Percentiles rank a stretch among this genome's conserved stretches.
phyloP scores from a whole-genome alignment of 495 filamentous ascomycete species.

The Annulohypoxylon moriforme region DNA sequence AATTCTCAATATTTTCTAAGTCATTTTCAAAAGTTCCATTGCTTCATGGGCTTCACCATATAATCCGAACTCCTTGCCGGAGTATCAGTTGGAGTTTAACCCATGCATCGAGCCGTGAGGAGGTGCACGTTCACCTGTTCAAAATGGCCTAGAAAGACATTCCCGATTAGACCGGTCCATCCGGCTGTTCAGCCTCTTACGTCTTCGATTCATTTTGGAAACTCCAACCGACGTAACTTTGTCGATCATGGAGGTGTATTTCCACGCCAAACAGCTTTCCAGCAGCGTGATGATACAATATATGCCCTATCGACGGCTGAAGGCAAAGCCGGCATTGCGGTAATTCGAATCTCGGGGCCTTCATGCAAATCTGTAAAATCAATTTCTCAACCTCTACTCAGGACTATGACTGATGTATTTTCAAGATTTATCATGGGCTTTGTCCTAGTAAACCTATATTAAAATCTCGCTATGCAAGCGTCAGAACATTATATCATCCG shows the following conservation, averaged over 20 bases:
- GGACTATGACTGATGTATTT: slow-evolving; percentile 14
- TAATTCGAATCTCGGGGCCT: slow-evolving; percentile 88
- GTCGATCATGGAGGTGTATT: slow-evolving; percentile 1
- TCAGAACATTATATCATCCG: slow-evolving; percentile 83
- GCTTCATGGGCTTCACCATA: slow-evolving; percentile 22
- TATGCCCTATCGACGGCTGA: slow-evolving; percentile 91
- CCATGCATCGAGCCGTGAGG: slow-evolving; percentile 44
- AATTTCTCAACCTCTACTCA: no score
- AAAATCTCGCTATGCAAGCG: slow-evolving; percentile 77
- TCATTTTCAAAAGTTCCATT: not conserved
- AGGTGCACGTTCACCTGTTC: slow-evolving; percentile 37
- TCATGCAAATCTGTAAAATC: slow-evolving; percentile 77
- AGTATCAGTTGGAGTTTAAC: slow-evolving; percentile 15
- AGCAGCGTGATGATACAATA: slow-evolving; percentile 70
- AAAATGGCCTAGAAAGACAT: slow-evolving; percentile 20
- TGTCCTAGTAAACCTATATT: slow-evolving; percentile 74
- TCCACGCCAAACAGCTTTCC: slow-evolving; percentile 13
- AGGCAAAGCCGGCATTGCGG: slow-evolving; percentile 89
- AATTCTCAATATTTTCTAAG: no score
- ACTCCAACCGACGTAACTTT: not conserved
- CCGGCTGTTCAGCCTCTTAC: not conserved
- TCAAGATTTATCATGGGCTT: slow-evolving; percentile 78
- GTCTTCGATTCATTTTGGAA: not conserved
- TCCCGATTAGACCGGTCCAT: slow-evolving; percentile 14
- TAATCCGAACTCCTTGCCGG: slow-evolving; percentile 20